Percentiles rank a stretch among this genome's conserved stretches.
These are phyloP conservation scores for Brassica juncea DNA, from an alignment of 345 rosid species.

Conservation along the genomic window DNA sequence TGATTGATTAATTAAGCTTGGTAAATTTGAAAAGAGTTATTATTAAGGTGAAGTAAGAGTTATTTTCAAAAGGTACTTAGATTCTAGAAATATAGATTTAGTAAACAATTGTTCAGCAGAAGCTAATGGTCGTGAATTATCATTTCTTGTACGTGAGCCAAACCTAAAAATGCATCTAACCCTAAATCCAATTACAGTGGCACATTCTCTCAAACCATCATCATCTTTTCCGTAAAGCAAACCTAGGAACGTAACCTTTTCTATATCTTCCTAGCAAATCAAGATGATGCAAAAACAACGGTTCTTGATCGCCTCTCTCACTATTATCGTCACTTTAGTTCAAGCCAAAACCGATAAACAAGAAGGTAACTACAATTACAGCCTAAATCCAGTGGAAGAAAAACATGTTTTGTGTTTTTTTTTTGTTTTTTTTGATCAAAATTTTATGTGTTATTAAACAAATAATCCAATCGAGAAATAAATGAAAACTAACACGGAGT, in stretches of 20 bases:
- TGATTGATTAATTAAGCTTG: too few species aligned
- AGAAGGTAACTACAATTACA: constrained; percentile 47
- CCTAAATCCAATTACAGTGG: not conserved
- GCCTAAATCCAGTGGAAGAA: not conserved
- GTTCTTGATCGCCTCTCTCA: constrained; percentile 40
- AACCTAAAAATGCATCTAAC: not conserved
- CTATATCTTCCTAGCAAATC: not conserved
- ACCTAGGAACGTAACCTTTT: constrained; percentile 18
- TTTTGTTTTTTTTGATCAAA: too few species aligned
- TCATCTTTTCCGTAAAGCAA: constrained; percentile 19
- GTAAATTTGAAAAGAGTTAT: too few species aligned
- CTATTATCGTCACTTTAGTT: constrained; percentile 35
- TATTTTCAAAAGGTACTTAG: too few species aligned
- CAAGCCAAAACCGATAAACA: constrained; percentile 53
- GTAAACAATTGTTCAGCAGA: constrained; percentile 32
- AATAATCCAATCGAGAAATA: not conserved
- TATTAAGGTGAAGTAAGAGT: too few species aligned
- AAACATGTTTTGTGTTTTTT: too few species aligned
- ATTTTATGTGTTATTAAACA: not conserved
- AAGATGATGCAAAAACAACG: constrained; percentile 28
- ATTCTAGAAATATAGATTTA: too few species aligned
- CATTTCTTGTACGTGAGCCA: constrained; percentile 24
- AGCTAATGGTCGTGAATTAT: constrained; percentile 24
- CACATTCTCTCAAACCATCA: constrained; percentile 27
- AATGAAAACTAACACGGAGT: constrained; percentile 6